Evolutionary conservation across 2,329 filamentous ascomycete genomes (phyloP).

Genomic region (Neoascochyta sp.): DNA sequence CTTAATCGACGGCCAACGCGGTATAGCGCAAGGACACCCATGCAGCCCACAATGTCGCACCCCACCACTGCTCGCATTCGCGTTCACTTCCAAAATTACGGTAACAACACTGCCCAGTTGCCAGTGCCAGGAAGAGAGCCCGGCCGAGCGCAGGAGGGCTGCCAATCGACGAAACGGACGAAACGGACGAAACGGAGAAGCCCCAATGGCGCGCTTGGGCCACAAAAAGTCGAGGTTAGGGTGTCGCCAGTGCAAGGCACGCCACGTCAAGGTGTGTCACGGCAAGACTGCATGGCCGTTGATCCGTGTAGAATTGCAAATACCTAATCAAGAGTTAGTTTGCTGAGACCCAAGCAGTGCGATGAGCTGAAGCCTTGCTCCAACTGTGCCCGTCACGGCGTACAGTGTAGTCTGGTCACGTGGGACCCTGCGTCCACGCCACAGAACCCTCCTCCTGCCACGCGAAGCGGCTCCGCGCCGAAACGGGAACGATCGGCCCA

Average conservation of each 20-base stretch:
- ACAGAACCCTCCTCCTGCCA: no score
- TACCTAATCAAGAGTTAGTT: no score
- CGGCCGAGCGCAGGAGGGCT: slow-evolving; percentile 6
- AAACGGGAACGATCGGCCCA: no score
- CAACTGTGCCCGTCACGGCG: slow-evolving; percentile 37
- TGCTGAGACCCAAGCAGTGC: no score
- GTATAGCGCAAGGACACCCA: slow-evolving; percentile 18
- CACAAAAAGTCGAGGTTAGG: slow-evolving; percentile 37
- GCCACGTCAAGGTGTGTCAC: slow-evolving; percentile 37
- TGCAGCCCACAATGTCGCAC: slow-evolving; percentile 10
- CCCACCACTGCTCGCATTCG: slow-evolving; percentile 22
- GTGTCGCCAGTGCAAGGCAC: slow-evolving; percentile 37
- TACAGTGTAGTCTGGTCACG: slow-evolving; percentile 34
- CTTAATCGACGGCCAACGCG: slow-evolving; percentile 8
- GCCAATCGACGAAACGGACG: slow-evolving; percentile 7
- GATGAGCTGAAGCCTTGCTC: slow-evolving; percentile 39
- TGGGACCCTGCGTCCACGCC: no score
- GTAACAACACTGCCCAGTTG: slow-evolving; percentile 9
- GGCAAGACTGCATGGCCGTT: not conserved
- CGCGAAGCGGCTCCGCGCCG: no score
- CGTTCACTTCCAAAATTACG: slow-evolving; percentile 5
- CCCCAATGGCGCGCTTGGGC: slow-evolving; percentile 34
- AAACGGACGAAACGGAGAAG: slow-evolving; percentile 8
- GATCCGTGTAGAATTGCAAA: no score
- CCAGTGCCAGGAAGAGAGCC: slow-evolving; percentile 5